These are phyloP conservation scores for Histomonas meleagridis DNA, from an alignment of 208 protist species.

Conservation along the genomic window DNA sequence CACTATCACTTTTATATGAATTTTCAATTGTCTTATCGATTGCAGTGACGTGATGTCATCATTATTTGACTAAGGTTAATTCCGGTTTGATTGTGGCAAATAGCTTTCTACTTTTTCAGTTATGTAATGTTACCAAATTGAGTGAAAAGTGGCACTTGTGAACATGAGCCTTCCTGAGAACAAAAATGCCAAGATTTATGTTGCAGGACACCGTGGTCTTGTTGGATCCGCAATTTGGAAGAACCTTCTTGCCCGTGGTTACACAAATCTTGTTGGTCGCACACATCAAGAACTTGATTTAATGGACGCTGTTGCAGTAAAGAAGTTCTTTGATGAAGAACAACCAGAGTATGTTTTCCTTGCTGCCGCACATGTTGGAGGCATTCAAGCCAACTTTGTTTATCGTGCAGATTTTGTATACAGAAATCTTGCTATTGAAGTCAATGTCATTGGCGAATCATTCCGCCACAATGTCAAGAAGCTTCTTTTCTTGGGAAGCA, in stretches of 20 bases:
- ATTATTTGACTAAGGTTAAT: too few species aligned
- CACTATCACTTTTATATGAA: too few species aligned
- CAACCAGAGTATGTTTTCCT: not conserved
- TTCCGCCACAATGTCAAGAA: not conserved
- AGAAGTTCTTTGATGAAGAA: not conserved
- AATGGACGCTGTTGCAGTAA: not conserved
- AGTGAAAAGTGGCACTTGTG: too few species aligned
- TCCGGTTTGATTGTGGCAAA: too few species aligned
- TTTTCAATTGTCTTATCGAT: too few species aligned
- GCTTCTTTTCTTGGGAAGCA: not conserved
- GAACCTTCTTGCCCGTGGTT: not conserved
- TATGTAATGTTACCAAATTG: too few species aligned
- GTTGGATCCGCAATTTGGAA: not conserved
- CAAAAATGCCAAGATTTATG: not conserved
- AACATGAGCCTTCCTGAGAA: not conserved
- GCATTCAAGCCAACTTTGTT: not conserved
- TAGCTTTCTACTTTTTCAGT: too few species aligned
- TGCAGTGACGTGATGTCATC: too few species aligned
- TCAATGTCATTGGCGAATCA: not conserved
- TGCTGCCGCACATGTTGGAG: not conserved
- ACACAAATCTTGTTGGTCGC: not conserved
- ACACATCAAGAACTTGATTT: not conserved
- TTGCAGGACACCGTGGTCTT: not conserved
- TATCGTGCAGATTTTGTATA: not conserved
- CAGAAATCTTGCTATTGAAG: not conserved